A percentile compares a stretch with the other conserved stretches of the same genome.
phyloP scores from a whole-genome alignment of 2,329 filamentous ascomycete genomes.

The Coniochaeta sp. region DNA sequence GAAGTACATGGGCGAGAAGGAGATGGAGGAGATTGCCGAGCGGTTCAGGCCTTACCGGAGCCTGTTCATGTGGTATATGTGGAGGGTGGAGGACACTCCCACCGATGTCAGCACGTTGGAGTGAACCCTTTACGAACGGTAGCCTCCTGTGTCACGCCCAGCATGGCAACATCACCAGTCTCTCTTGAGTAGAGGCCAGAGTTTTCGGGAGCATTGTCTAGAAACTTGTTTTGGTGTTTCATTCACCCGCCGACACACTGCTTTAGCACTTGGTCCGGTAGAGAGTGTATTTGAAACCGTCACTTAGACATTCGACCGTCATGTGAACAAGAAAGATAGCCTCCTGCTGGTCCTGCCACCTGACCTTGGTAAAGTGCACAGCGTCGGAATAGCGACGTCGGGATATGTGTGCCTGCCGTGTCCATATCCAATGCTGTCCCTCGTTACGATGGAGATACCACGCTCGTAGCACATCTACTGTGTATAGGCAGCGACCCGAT shows the following conservation, averaged over 20 bases:
- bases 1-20: slow-evolving; percentile 94
- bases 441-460: neutral
- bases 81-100: slow-evolving; percentile 69
- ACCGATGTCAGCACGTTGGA: slow-evolving; percentile 57
- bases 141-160: neutral
- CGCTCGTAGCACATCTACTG: neutral
- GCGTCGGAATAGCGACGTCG: neutral
- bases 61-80: slow-evolving; percentile 99
- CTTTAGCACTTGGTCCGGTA: too few species aligned
- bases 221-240: neutral
- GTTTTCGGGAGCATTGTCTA: neutral
- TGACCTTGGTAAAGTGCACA: neutral
- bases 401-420: neutral
- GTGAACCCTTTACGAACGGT: neutral
- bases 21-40: slow-evolving; percentile 79
- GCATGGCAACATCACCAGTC: neutral
- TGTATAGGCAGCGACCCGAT: neutral
- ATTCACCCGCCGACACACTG: too few species aligned
- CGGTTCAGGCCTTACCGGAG: slow-evolving; percentile 82
- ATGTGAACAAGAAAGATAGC: neutral
- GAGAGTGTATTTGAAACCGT: neutral
- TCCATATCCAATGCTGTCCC: neutral
- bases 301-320: neutral
- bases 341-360: neutral
- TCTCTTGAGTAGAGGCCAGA: neutral